Conservation (phyloP, 164 flowering plant genomes). For the Vitis cinerea region DNA sequence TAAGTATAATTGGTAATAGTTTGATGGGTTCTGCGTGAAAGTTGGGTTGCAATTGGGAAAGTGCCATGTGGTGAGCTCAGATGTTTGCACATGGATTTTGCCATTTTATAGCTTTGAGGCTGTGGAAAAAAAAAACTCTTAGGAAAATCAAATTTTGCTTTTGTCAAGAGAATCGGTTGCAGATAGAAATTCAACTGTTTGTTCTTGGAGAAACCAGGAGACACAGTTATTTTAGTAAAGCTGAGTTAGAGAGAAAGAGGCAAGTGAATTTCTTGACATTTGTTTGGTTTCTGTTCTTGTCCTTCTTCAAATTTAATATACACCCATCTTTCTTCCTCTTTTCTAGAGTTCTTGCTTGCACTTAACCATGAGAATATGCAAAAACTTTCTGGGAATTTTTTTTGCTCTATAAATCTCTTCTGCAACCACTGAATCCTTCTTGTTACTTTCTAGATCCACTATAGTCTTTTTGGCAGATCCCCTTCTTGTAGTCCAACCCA, state of each 20-base stretch:
- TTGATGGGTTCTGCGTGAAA: background rate
- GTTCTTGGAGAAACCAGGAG: slow-evolving; percentile 1
- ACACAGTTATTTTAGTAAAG: background rate
- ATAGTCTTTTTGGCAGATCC: background rate
- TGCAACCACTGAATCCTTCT: no score
- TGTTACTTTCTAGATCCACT: background rate
- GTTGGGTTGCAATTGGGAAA: background rate
- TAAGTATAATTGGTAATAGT: background rate
- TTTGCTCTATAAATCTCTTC: no score
- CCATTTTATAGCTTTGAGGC: slow-evolving; percentile 12
- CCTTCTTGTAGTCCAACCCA: background rate
- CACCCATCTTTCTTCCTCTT: background rate
- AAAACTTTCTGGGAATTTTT: no score
- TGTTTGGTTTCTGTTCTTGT: background rate
- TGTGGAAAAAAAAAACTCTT: background rate
- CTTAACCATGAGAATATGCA: no score
- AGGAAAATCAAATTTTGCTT: slow-evolving; percentile 6
- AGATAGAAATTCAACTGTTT: slow-evolving; percentile 15
- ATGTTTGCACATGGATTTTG: slow-evolving; percentile 18
- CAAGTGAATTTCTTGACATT: background rate
- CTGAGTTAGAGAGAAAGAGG: background rate
- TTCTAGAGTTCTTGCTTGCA: no score
- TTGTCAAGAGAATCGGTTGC: slow-evolving; percentile 21
- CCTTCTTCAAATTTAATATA: background rate
- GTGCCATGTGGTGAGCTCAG: slow-evolving; percentile 14